Evolutionary conservation across 2,329 filamentous ascomycete genomes (phyloP), one percentile per base, ranked within the genome.

Genomic region (Pseudocercospora cruenta): DNA sequence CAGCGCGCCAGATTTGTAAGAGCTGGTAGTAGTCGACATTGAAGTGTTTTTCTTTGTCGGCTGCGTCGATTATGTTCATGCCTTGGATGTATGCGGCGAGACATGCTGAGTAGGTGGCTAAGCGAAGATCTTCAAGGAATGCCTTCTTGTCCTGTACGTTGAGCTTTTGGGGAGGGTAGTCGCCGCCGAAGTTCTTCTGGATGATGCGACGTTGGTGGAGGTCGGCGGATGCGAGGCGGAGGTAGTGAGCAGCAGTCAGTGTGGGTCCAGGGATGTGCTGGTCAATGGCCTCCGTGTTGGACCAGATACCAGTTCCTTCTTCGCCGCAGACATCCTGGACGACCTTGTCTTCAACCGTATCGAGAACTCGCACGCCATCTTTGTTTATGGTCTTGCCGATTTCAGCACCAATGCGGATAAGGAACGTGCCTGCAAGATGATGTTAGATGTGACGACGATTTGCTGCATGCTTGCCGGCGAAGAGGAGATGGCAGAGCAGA

Each of bases 251-350:
- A 0, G 83, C 79, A 0, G 86, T 83, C n/a, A 92, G 82, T 0
- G 88, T 91, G 0, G 89, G 87, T 0, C 86, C 84, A 0, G 90
- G 85, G 2, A 91, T 82, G 71, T 92, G 90, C 2, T 87, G 81
- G 3, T 81, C 76, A 6, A 89, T 84, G 0, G 87, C 86, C 73
- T 91, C 86, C 69, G 84, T 84, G 68, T 88, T 85, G 4, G 86
- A 85, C 89, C 88, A 91, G 57, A 86, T 83, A 0, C 88, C 87
- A 0, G 89, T 92, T 0, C 89, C 88, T 75, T 91, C 89, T 47
- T 86, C 86, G 60, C 86, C 83, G 33, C 88, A 87, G 21, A 87
- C 84, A 69, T 91, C 89, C 76, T 92, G 89, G 0, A 91, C 88
- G 0, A 92, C 89, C 73, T 91, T 91, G 76, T 91, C 90, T 60